Evolutionary conservation across 768 basidiomycete species (phyloP).

Genomic region (Boletus insuetus): DNA sequence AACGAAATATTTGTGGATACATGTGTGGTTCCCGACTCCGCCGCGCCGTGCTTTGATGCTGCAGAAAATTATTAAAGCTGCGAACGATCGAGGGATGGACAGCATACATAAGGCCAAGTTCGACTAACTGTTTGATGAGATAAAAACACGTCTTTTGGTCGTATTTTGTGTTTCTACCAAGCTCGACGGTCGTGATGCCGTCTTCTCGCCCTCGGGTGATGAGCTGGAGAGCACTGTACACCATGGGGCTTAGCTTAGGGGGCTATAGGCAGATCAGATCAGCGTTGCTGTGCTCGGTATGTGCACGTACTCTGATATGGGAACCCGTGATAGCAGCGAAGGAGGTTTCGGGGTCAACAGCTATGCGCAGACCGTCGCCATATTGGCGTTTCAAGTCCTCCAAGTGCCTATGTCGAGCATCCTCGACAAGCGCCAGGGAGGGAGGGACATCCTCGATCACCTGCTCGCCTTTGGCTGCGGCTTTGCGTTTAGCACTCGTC

Average conservation of each 20-base stretch:
- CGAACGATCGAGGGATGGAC: neutral
- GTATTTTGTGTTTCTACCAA: constrained; percentile 76
- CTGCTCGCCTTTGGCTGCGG: constrained; percentile 54
- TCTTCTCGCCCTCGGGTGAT: constrained; percentile 78
- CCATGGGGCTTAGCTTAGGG: constrained; percentile 78
- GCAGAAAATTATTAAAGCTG: constrained; percentile 1
- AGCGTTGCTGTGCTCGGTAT: neutral
- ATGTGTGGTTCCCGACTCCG: constrained; percentile 73
- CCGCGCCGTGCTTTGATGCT: constrained; percentile 78
- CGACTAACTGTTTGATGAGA: constrained; percentile 71
- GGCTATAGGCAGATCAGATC: constrained; percentile 44
- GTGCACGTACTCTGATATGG: constrained; percentile 66
- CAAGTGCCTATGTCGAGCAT: constrained; percentile 54
- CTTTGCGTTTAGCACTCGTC: constrained; percentile 62
- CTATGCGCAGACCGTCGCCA: constrained; percentile 67
- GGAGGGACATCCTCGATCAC: constrained; percentile 41
- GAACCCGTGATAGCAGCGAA: constrained; percentile 83
- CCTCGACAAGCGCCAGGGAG: constrained; percentile 50
- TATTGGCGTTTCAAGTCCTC: constrained; percentile 55
- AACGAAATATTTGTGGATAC: constrained; percentile 83
- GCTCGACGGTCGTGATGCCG: constrained; percentile 74
- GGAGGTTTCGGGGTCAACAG: constrained; percentile 69
- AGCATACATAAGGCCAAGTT: constrained; percentile 70
- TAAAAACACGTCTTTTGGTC: constrained; percentile 92
- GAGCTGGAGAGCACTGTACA: constrained; percentile 80